Evolutionary conservation across 768 basidiomycete genomes (phyloP).

Genomic region (Paxillus ammoniavirescens): DNA sequence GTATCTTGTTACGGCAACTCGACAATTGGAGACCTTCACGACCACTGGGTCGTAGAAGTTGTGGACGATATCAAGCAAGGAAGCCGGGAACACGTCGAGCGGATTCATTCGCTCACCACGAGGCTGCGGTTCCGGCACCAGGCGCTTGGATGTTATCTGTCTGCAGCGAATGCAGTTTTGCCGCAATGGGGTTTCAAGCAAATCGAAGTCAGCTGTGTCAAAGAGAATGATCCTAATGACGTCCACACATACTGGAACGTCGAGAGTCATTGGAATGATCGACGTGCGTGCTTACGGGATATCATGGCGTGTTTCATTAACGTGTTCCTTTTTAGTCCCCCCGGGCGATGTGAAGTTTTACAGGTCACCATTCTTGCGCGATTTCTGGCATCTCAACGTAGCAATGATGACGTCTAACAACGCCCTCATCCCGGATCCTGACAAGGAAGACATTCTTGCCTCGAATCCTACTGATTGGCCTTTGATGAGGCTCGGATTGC

Average conservation of each 20-base stretch:
- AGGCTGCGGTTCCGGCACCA: constrained; percentile 81
- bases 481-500: constrained; percentile 79
- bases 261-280: constrained; percentile 95
- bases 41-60: constrained; percentile 91
- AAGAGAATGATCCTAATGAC: constrained; percentile 79
- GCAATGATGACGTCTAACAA: constrained; percentile 99
- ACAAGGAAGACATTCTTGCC: constrained; percentile 97
- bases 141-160: constrained; percentile 79
- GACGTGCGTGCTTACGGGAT: constrained; percentile 55
- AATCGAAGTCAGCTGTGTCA: constrained; percentile 92
- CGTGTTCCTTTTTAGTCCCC: constrained; percentile 55
- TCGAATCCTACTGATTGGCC: constrained; percentile 95
- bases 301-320: constrained; percentile 1
- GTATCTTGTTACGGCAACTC: constrained; percentile 93
- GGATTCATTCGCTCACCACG: constrained; percentile 90
- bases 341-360: constrained; percentile 80
- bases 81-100: constrained; percentile 51
- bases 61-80: constrained; percentile 84
- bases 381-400: constrained; percentile 99
- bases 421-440: constrained; percentile 93
- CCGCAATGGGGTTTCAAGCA: constrained; percentile 99
- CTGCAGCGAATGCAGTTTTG: constrained; percentile 82
- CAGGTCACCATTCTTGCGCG: constrained; percentile 87
- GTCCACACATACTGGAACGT: constrained; percentile 97
- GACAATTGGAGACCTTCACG: constrained; percentile 83